Evolutionary conservation across 106 monocot genomes (phyloP), one percentile per base, ranked within the genome.

Genomic region (Alisma plantagoaquatica): DNA sequence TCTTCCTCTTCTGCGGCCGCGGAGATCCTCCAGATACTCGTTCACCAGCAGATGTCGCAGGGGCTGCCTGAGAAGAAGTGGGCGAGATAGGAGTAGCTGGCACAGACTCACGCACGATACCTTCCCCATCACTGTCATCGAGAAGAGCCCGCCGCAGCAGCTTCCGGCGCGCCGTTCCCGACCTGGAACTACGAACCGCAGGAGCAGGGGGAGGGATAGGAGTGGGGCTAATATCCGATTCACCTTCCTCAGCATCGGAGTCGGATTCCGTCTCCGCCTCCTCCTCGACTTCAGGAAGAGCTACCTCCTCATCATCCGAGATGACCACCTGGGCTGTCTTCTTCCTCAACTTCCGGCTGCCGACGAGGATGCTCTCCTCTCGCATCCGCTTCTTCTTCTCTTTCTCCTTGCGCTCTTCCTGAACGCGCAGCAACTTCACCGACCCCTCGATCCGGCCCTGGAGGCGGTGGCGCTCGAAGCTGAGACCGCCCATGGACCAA

Each of bases 401-500:
- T 33, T 33, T 46, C 17, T 23, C 61, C 21, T 61, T 45, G n/a
- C 31, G 18, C 17, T 59, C 60, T 25, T 35, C 49, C 44, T 78
- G 63, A 29, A 35, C 55, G 2, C 85, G 68, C 63, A 91, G 81
- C 41, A 67, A 77, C 41, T 65, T 32, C 66, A 85, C 68, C 54
- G 72, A 75, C 15, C 91, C 91, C 64, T 91, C 91, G 67, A 91
- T 91, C 41, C 72, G 61, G 57, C 91, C 91, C 61, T 85, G 81
- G 27, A 85, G 81, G 27, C 78, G 74, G 57, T 43, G 78, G 49
- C 85, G 84, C 53, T 75, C 25, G 64, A 70, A 81, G 69, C 72
- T 70, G 55, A 78, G 78, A 2, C 91, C 91, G 4, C 91, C 91
- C 85, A 85, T 85, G 46, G 85, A 81, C 91, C 91, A 91, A 73